These are phyloP conservation scores for Cutaneotrichosporon sp. DNA, from an alignment of 1,284 basidiomycete genomes.

Conservation along the genomic window DNA sequence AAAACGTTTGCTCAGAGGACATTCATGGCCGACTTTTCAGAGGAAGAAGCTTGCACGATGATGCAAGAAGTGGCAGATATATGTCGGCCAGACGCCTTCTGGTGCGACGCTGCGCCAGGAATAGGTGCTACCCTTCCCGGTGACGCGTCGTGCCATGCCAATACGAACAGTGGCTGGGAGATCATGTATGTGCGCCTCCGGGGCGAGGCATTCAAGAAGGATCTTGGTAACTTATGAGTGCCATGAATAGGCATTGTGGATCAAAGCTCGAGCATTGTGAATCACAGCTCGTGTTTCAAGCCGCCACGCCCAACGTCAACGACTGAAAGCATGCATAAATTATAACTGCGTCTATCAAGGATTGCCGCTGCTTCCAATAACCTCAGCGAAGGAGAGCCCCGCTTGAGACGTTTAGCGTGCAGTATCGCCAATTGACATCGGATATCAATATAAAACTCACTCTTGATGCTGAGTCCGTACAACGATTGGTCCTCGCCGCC, in stretches of 20 bases:
- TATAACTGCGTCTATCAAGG: no score
- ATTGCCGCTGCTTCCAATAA: no score
- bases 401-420: constrained; percentile 14
- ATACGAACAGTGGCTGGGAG: constrained; percentile 53
- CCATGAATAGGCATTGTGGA: no score
- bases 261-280: no score
- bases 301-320: no score
- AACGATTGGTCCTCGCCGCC: constrained; percentile 31
- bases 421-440: no score
- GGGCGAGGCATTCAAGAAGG: constrained; percentile 46
- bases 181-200: constrained; percentile 68
- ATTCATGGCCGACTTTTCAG: constrained; percentile 55
- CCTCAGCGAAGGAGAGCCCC: constrained; percentile 18
- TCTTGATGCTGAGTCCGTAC: constrained; percentile 34
- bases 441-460: constrained; percentile 17
- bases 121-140: constrained; percentile 9
- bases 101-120: constrained; percentile 33
- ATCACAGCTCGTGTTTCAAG: no score
- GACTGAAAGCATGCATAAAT: no score
- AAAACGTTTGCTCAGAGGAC: constrained; percentile 59
- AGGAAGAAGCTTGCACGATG: constrained; percentile 57
- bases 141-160: constrained; percentile 16
- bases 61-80: constrained; percentile 62
- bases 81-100: constrained; percentile 56
- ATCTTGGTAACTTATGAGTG: no score